Evolutionary conservation across 306 rosid genomes (phyloP), one percentile per base, ranked within the genome.

Genomic region (Rosa chinensis): DNA sequence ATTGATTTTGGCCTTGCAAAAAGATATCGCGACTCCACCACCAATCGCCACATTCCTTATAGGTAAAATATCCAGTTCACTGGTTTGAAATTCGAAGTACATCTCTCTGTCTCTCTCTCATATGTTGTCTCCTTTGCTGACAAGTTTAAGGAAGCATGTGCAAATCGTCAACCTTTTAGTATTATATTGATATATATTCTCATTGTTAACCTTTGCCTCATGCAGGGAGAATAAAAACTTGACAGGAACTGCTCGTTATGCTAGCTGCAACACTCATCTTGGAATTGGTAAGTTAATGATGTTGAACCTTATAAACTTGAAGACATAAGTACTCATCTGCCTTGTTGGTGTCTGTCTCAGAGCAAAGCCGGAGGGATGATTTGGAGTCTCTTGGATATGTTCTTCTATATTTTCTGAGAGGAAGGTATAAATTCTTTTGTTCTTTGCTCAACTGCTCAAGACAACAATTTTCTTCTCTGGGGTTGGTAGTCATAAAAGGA

Each of bases 311-410:
- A 2, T 47, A n/a, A 45, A 28, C 56, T 58, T 62, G 23, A 13
- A 53, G 77, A 80, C 20, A 43, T 25, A 64, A 44, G 25, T 35
- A 21, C 74, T 73, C 52, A 49, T 25, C 48, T 45, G 72, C 58
- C 74, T 78, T 63, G 75, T 72, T 75, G 72, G 43, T 80, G 77
- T 61, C 70, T 83, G 77, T 77, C 86, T 37, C 77, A 95, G 99
- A 95, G 87, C 99, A 95, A 93, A 95, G 99, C 80, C 89, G 99
- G 16, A 87, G 99, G 79, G 99, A 93, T 93, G 99, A 95, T 89
- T 82, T 95, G 94, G 99, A 93, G 81, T 93, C 99, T 45, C 90
- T 95, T 61, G 99, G 98, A 81, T 95, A 93, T 85, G 99, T 95
- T 79, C 98, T 95, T 79, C 84, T 95, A 56, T 95, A 95, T 81